Conservation (phyloP, 352 stramenopile genomes). For the Pythium graminicola region DNA sequence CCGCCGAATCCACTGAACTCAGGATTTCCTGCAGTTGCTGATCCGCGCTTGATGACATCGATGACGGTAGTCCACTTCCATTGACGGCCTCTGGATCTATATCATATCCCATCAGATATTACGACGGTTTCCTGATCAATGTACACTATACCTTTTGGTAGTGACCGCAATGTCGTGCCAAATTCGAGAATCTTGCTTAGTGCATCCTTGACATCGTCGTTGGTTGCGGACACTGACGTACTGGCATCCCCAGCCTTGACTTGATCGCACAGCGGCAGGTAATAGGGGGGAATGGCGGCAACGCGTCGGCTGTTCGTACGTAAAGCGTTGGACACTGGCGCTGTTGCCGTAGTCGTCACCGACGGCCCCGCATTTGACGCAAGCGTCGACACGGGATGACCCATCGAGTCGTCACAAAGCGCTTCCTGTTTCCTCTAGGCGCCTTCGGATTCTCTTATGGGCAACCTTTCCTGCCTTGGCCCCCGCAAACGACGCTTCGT, state of each 20-base stretch:
- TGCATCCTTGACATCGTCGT: constrained; percentile 56
- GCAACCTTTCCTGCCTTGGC: background rate
- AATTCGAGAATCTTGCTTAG: constrained; percentile 75
- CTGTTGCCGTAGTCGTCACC: constrained; percentile 1
- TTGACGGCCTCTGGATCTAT: constrained; percentile 22
- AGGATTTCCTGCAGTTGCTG: constrained; percentile 70
- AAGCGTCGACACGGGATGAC: constrained; percentile 44
- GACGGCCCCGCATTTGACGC: constrained; percentile 11
- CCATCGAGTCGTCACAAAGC: constrained; percentile 28
- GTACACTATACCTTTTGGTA: constrained; percentile 36
- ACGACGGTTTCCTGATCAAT: background rate
- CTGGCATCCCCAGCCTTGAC: constrained; percentile 44
- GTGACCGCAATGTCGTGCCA: constrained; percentile 30
- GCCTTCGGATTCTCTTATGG: constrained; percentile 5
- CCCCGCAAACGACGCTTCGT: constrained; percentile 7
- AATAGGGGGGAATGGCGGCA: constrained; percentile 34
- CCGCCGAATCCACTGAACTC: constrained; percentile 65
- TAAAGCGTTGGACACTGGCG: background rate
- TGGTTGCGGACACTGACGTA: constrained; percentile 21
- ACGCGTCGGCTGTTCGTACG: constrained; percentile 3
- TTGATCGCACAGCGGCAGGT: constrained; percentile 53
- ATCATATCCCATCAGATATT: background rate
- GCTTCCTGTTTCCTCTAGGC: background rate
- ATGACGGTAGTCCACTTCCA: background rate
- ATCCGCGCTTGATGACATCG: constrained; percentile 29